A percentile compares a stretch with the other conserved stretches of the same genome.
Conservation (phyloP, 768 basidiomycete genomes). For the Trametopsis cervina region DNA sequence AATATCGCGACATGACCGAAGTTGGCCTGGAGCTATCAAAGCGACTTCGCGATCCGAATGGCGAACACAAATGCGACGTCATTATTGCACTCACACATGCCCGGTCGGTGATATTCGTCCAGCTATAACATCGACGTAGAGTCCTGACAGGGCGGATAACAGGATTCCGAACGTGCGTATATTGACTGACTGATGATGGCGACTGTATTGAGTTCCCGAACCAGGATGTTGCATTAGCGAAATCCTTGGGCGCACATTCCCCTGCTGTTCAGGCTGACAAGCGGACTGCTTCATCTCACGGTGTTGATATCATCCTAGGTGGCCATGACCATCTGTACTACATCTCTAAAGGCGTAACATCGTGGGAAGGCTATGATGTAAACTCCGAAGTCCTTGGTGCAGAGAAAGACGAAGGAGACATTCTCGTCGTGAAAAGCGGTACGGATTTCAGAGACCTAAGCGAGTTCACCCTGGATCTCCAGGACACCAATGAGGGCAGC, state of each 20-base stretch:
- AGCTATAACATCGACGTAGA: conserved; percentile 8
- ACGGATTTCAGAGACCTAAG: conserved; percentile 87
- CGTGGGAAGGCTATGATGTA: conserved; percentile 63
- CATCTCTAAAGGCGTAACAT: conserved; percentile 53
- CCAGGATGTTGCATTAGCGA: conserved; percentile 69
- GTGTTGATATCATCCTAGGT: conserved; percentile 78
- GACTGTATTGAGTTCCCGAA: too few species aligned
- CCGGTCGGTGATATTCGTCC: conserved; percentile 35
- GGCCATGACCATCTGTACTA: conserved; percentile 89
- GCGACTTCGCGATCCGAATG: conserved; percentile 62
- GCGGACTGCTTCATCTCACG: conserved; percentile 50
- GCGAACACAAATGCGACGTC: conserved; percentile 67
- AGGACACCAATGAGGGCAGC: conserved; percentile 51
- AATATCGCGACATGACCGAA: conserved; percentile 69
- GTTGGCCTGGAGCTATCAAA: conserved; percentile 68
- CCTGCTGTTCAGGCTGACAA: conserved; percentile 40
- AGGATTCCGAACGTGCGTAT: too few species aligned
- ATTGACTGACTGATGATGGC: not conserved
- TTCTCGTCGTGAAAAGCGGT: conserved; percentile 78
- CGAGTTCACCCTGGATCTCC: conserved; percentile 60
- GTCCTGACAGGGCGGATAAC: too few species aligned
- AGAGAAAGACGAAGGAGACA: conserved; percentile 64
- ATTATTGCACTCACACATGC: conserved; percentile 84
- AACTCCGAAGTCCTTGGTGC: conserved; percentile 50
- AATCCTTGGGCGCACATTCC: conserved; percentile 53